Evolutionary conservation across 2,329 filamentous ascomycete genomes (phyloP), one percentile per base, ranked within the genome.

Genomic region (Colletotrichum plurivorum): DNA sequence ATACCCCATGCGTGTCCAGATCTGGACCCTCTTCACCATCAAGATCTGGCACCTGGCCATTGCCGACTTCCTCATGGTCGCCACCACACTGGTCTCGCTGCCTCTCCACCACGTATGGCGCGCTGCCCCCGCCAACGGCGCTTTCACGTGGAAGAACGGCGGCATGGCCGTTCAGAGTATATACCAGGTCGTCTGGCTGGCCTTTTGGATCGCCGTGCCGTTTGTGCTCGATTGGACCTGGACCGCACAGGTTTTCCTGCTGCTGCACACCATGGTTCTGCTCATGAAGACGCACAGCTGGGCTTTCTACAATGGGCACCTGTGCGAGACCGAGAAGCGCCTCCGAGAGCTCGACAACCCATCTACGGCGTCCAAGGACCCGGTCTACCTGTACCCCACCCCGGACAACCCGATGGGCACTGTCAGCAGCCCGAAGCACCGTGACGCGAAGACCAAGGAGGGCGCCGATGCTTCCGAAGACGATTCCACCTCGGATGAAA

Each of bases 231-330:
- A 92, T 59, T 99, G 96, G 96, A 93, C 94, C 3, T 99, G 96
- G 96, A 99, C 96, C 0, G 92, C 95, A 3, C 96, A 98, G 77
- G 96, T 99, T 46, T 99, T 97, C 79, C 89, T 99, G 74, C 92
- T 95, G 12, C 85, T 99, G 41, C 96, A 99, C 80, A 92, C 94
- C 51, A 90, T 99, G 81, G 92, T 94, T 8, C 86, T 99, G 20
- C 90, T 98, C 58, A 99, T 99, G 96, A 99, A 99, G 85, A 96
- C 98, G 90, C 96, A 99, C 80, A 98, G 95, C 6, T 99, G 97
- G 77, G 93, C 94, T 25, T 99, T 98, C 80, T 99, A 99, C 84
- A 98, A 98, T 75, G 96, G 96, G 12, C 96, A 99, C 79, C 85
- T 99, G 16, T 93, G 92, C 73, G 94, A 96, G 79, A 97, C 94